These are phyloP conservation scores for Noccaea bulbosa DNA, from an alignment of 345 rosid genomes.

Conservation along the genomic window DNA sequence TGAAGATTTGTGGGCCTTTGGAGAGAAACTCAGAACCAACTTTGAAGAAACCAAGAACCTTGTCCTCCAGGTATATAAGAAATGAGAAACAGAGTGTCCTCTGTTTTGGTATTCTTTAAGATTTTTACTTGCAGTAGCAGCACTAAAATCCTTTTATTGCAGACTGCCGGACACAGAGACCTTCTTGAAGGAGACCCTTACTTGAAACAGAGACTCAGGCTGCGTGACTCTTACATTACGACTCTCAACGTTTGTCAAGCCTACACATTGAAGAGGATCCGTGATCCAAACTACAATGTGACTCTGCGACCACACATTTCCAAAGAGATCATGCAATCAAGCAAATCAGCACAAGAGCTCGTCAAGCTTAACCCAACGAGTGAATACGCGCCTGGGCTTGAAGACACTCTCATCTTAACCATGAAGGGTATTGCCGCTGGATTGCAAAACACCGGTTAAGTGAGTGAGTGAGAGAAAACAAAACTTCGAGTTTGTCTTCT, in stretches of 20 bases:
- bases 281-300: slow-evolving; percentile 83
- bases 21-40: slow-evolving; percentile 66
- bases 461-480: slow-evolving; percentile 12
- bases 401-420: slow-evolving; percentile 97
- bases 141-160: slow-evolving; percentile 17
- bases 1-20: slow-evolving; percentile 74
- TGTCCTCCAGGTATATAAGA: slow-evolving; percentile 72
- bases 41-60: slow-evolving; percentile 85
- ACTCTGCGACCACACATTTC: slow-evolving; percentile 77
- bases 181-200: slow-evolving; percentile 96
- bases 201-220: slow-evolving; percentile 90
- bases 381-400: slow-evolving; percentile 90
- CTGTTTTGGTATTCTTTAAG: background rate
- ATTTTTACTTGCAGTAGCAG: background rate
- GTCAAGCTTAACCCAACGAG: slow-evolving; percentile 79
- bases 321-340: slow-evolving; percentile 74
- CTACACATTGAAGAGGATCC: slow-evolving; percentile 87
- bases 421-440: slow-evolving; percentile 99
- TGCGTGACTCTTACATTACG: slow-evolving; percentile 94
- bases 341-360: slow-evolving; percentile 76
- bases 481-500: slow-evolving; percentile 1
- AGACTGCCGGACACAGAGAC: slow-evolving; percentile 96
- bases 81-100: slow-evolving; percentile 30
- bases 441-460: slow-evolving; percentile 91
- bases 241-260: slow-evolving; percentile 96